Evolutionary conservation across 1,284 basidiomycete genomes (phyloP).

Genomic region (Mycosarcoma mackinlayi): DNA sequence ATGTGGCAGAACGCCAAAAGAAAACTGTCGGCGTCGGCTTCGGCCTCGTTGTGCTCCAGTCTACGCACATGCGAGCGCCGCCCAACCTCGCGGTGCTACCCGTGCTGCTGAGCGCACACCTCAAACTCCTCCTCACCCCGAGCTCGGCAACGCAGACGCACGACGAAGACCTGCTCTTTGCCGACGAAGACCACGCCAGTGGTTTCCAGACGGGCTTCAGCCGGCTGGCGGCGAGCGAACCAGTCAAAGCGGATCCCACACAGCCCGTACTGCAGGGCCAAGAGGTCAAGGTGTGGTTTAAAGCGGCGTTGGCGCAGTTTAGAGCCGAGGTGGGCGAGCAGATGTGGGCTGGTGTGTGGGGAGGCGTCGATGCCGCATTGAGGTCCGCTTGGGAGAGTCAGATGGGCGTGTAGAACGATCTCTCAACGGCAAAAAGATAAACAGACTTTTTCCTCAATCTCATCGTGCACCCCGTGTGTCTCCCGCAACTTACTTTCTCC

Average conservation of each 20-base stretch:
- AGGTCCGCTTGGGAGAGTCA: conserved; percentile 15
- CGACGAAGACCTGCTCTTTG: conserved; percentile 75
- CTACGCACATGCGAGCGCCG: conserved; percentile 75
- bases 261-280: neutral
- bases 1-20: conserved; percentile 82
- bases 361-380: conserved; percentile 1
- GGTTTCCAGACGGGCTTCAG: conserved; percentile 93
- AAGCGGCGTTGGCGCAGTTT: neutral
- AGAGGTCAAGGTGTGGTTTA: conserved; percentile 26
- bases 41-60: conserved; percentile 75
- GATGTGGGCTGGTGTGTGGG: conserved; percentile 10
- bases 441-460: no score
- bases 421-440: neutral
- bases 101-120: conserved; percentile 72
- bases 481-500: no score
- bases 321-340: conserved; percentile 4
- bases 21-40: conserved; percentile 87
- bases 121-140: conserved; percentile 75
- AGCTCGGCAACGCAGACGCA: conserved; percentile 75
- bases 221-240: conserved; percentile 80
- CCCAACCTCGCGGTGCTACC: conserved; percentile 71
- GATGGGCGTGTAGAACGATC: neutral
- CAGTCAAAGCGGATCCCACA: conserved; percentile 10
- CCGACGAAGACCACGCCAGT: conserved; percentile 81
- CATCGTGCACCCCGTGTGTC: no score